Evolutionary conservation across 805 yeast genomes (phyloP), one percentile per base, ranked within the genome.

Genomic region (Kuraishia piskuri): DNA sequence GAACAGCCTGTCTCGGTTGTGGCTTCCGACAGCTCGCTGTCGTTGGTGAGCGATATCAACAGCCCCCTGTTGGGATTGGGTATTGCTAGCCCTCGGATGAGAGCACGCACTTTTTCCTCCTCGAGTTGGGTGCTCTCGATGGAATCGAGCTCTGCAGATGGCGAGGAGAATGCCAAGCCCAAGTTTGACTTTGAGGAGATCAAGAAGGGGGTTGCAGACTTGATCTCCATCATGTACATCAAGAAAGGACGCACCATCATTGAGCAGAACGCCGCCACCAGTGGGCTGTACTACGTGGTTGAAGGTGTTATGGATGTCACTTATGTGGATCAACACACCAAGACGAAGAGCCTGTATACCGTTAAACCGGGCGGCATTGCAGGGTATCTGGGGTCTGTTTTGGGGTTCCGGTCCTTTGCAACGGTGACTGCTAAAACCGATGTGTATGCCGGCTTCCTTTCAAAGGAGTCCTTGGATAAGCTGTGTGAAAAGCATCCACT

Each of bases 291-390:
- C 63, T 92, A 86, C 62, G 84, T 92, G 3, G 79, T 92, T 50
- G 86, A 85, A 53, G 99, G 99, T 2, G 61, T 74, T 4, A 68
- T 92, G 40, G 90, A 86, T 47, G 88, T 90, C 0, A 70, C 74
- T 6, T 77, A 77, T 58, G 63, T 65, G n/a, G 77, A 74, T 49
- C 61, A 51, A 52, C 56, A 58, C 22, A 58, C 61, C 4, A 60
- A 59, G 26, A 75, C 73, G 44, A 76, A 73, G 44, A 66, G 68
- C 25, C 59, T 88, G 1, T 84, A 83, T 59, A 76, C 82, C 0
- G 83, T 90, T 1, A 69, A 76, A 17, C 74, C 84, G 1, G 97
- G 97, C 6, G 94, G 94, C 3, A 66, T 92, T 17, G 95, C 92
- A 0, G 98, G 98, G 0, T 92, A 88, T 63, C 66, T 92, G 49